Evolutionary conservation across 2,329 filamentous ascomycete species (phyloP).

Genomic region (Monilinia aucupariae): DNA sequence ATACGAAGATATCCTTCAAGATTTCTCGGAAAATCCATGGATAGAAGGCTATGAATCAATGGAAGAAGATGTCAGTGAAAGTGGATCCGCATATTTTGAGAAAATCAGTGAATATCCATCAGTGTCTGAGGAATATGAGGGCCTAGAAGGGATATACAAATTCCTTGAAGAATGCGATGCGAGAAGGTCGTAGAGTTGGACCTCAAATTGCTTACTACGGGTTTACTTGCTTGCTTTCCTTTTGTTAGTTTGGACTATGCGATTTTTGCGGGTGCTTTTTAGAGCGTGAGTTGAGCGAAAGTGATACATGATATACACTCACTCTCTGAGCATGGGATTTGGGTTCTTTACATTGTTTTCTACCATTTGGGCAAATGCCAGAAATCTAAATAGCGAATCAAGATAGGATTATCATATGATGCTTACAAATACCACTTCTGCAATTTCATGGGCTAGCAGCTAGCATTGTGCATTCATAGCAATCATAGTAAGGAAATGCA

Average conservation of each 20-base stretch:
- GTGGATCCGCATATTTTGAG: conserved; percentile 31
- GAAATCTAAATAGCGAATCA: neutral
- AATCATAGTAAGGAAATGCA: conserved; percentile 2
- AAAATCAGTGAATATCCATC: conserved; percentile 39
- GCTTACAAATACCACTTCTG: neutral
- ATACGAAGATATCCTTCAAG: conserved; percentile 25
- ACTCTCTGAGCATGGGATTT: neutral
- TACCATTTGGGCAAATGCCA: neutral
- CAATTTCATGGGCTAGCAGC: neutral
- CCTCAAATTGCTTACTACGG: neutral
- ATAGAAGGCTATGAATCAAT: conserved; percentile 34
- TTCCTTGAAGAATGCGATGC: conserved; percentile 60
- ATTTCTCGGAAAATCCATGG: conserved; percentile 31
- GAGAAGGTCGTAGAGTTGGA: neutral
- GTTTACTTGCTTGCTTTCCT: neutral
- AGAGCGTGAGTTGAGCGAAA: neutral
- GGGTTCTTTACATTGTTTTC: neutral
- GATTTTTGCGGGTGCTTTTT: neutral
- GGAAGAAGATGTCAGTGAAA: conserved; percentile 28
- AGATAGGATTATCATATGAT: neutral
- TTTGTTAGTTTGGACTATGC: neutral
- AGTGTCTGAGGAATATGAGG: conserved; percentile 45
- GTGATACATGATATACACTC: neutral
- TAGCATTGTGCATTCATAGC: neutral
- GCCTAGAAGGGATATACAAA: conserved; percentile 59